Evolutionary conservation across 257 asterid genomes (phyloP), one percentile per base, ranked within the genome.

Genomic region (Przewalskia tangutica): DNA sequence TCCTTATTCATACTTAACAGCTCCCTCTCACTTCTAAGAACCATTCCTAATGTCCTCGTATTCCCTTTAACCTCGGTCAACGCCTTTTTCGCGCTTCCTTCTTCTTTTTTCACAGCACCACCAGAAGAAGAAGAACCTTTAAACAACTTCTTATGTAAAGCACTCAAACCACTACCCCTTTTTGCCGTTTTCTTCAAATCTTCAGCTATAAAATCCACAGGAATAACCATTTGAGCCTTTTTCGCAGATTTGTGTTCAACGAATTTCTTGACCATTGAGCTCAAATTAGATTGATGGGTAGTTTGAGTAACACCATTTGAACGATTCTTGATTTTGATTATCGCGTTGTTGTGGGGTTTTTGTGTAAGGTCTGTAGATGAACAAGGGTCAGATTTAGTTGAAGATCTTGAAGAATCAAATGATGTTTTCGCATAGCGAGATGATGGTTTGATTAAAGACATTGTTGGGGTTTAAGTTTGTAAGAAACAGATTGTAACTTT

Each of bases 21-120:
- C 91, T 94, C 99, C 94, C 99, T 89, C 91, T 95, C 99, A 84
- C 99, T 94, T 90, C 97, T 91, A 89, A 95, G 83, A 82, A 94
- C 98, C 98, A 92, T 95, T 2, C 95, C 97, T 77, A 95, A 86
- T 48, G 97, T 95, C 88, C 99, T 91, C 64, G 98, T 91, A 66
- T 94, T 95, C 38, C 88, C 89, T 77, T 91, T 94, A 34, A 94
- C 92, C 75, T 95, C 99, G 12, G 93, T 90, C 77, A 95, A 85
- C 46, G 98, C 99, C 88, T 95, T 95, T 89, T 84, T 91, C 44
- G 93, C 90, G 60, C 87, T 86, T 86, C 88, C 93, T 11, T 88
- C 95, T 7, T 86, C 91, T 78, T 58, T 83, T 53, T 89, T 90
- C 65, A 89, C 89, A 46, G 42, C 42, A 68, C 32, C 13, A 63